Percentiles rank a stretch among this genome's conserved stretches.
Conservation (phyloP, 768 basidiomycete species). For the Collybia sordida region DNA sequence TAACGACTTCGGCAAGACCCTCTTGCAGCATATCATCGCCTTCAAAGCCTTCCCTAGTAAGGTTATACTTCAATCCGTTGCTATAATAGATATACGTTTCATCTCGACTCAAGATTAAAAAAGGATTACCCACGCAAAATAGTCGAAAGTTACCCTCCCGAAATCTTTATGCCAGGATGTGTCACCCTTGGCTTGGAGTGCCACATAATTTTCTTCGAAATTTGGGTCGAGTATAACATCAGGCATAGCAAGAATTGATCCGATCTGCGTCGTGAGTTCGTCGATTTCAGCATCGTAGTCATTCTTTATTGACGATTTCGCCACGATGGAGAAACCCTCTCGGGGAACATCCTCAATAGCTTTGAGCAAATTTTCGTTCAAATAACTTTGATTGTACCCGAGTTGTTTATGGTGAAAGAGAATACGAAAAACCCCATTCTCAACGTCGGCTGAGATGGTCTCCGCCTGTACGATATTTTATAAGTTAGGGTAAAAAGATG, state of each 20-base stretch:
- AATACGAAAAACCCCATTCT: conserved; percentile 39
- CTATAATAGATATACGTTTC: conserved; percentile 8
- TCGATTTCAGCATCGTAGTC: conserved; percentile 31
- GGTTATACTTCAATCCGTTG: conserved; percentile 29
- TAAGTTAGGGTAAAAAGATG: too few relatives aligned
- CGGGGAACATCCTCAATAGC: conserved; percentile 33
- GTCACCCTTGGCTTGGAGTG: conserved; percentile 25
- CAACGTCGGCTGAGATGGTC: conserved; percentile 32
- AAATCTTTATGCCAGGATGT: conserved; percentile 27
- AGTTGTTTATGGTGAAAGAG: conserved; percentile 32
- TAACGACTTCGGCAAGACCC: conserved; percentile 32
- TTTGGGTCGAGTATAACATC: conserved; percentile 38
- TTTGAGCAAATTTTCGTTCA: conserved; percentile 23
- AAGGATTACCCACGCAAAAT: conserved; percentile 23
- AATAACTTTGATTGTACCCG: conserved; percentile 28
- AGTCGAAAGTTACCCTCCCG: conserved; percentile 22
- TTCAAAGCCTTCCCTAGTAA: conserved; percentile 33
- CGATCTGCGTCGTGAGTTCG: conserved; percentile 27
- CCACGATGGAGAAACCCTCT: conserved; percentile 30
- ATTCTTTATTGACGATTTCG: conserved; percentile 31
- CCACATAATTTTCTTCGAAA: conserved; percentile 33
- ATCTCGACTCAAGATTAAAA: background rate
- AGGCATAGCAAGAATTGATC: conserved; percentile 25
- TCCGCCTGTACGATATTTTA: conserved; percentile 19
- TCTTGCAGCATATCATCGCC: conserved; percentile 41